Base-by-base conservation (phyloP, 225 moss, liverwort and hornwort genomes). In the Lunularia cruciata region DNA sequence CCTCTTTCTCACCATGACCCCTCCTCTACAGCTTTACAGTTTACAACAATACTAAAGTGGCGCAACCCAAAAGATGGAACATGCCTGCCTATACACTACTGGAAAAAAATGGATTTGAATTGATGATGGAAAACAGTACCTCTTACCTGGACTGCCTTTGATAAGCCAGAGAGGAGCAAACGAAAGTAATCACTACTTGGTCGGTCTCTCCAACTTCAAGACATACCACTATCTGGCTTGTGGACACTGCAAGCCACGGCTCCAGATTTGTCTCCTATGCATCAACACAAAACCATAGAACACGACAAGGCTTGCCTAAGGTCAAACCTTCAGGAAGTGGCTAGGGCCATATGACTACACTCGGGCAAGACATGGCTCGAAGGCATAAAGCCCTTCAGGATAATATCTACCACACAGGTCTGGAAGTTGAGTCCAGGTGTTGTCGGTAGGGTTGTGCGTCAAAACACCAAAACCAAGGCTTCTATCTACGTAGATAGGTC, bases 331-430 rank as follows among this genome's bases (percentile, higher is more conserved):
- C 63, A 15, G 10, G 4, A 40, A 59, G 34, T 18, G 34, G 16
- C 14, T 14, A 26, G 18, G 16, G 8, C 28, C 45, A 7, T 14
- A 40, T 19, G 30, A 6, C 26, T 68, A 68, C 52, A 68, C 68
- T 53, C 55, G 52, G 40, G 68, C 68, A 14, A 68, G 68, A 40
- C 52, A 52, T 20, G 68, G 68, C 37, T 68, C 68, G 38, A 68
- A 68, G 15, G 68, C 68, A 20, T 68, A 68, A 3, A 68, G 53
- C 23, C 68, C 68, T 40, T 68, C 68, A 15, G 68, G 68, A 25
- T 68, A 68, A 20, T 68, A 68, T 38, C 53, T 68, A 18, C 68
- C 68, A 54, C 68, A 68, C 2, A 68, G 68, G 55, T 68, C 68
- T 18, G 68, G 68, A 55, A 68, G 68, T 53, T 68, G 68, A 13